These are phyloP conservation scores for Stachybotrys elegans DNA, from an alignment of 2,329 filamentous ascomycete genomes.

Conservation along the genomic window DNA sequence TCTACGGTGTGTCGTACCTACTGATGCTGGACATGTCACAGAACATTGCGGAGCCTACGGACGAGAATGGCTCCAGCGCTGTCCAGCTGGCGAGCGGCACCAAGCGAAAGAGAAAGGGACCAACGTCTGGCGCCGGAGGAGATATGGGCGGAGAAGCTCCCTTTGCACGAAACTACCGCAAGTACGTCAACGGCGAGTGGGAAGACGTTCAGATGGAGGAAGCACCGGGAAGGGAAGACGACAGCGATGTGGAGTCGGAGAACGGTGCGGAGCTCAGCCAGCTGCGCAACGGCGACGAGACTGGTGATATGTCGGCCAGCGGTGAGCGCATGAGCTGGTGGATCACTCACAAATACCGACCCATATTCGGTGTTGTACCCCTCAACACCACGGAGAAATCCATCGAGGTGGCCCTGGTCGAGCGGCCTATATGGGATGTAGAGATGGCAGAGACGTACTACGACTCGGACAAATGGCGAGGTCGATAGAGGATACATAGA, in stretches of 20 bases:
- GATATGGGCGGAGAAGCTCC: constrained; percentile 43
- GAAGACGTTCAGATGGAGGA: constrained; percentile 34
- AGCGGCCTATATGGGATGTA: constrained; percentile 79
- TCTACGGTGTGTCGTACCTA: constrained; percentile 81
- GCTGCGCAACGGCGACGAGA: constrained; percentile 24
- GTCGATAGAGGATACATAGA: too few species aligned
- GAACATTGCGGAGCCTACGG: constrained; percentile 49
- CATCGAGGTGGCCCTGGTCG: constrained; percentile 81
- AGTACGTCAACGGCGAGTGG: constrained; percentile 34
- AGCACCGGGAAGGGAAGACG: constrained; percentile 27
- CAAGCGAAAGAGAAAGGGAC: constrained; percentile 50
- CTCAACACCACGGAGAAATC: constrained; percentile 31
- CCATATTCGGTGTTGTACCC: constrained; percentile 71
- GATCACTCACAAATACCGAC: constrained; percentile 89
- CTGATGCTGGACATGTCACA: constrained; percentile 85
- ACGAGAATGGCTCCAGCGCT: constrained; percentile 24
- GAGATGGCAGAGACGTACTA: constrained; percentile 70
- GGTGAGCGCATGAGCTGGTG: constrained; percentile 48
- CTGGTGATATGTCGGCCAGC: constrained; percentile 1
- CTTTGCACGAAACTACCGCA: constrained; percentile 37
- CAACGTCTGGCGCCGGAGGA: constrained; percentile 47
- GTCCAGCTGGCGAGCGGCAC: constrained; percentile 25
- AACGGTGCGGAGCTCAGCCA: constrained; percentile 29
- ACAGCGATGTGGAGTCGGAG: constrained; percentile 31
- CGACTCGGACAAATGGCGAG: too few species aligned